A percentile compares a stretch with the other conserved stretches of the same genome.
These are phyloP conservation scores for Stromatinia cepivora DNA, from an alignment of 2,329 filamentous ascomycete species.

Conservation along the genomic window DNA sequence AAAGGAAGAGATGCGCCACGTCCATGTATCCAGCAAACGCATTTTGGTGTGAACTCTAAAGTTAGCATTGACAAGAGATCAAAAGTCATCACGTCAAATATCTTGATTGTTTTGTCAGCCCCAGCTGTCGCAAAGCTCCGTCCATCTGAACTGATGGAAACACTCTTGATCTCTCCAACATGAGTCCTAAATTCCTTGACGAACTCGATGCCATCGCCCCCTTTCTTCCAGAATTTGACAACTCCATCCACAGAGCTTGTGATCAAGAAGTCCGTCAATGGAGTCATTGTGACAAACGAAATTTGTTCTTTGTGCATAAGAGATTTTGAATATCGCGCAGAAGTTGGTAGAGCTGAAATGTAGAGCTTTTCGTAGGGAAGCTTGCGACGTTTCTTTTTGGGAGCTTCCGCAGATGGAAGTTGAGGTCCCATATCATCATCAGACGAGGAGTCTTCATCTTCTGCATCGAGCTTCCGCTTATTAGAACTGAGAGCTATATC, in stretches of 20 bases:
- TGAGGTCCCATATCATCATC: slow-evolving; percentile 94
- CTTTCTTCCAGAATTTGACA: slow-evolving; percentile 99
- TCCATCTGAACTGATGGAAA: slow-evolving; percentile 85
- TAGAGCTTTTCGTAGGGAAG: slow-evolving; percentile 96
- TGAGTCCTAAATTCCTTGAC: slow-evolving; percentile 98
- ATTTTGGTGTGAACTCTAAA: slow-evolving; percentile 73
- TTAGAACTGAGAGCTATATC: slow-evolving; percentile 44
- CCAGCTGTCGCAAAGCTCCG: slow-evolving; percentile 91
- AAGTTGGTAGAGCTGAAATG: slow-evolving; percentile 80
- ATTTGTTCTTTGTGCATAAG: slow-evolving; percentile 98
- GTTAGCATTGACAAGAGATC: slow-evolving; percentile 81
- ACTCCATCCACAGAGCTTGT: slow-evolving; percentile 93
- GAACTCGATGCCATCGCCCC: slow-evolving; percentile 86
- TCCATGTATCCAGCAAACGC: slow-evolving; percentile 88
- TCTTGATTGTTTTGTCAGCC: slow-evolving; percentile 73
- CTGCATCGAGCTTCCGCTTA: slow-evolving; percentile 51
- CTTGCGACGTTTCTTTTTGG: slow-evolving; percentile 87
- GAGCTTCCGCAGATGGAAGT: slow-evolving; percentile 74
- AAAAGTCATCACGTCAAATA: slow-evolving; percentile 82
- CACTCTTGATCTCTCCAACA: slow-evolving; percentile 76
- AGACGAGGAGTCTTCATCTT: slow-evolving; percentile 55
- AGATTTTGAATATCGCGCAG: slow-evolving; percentile 85
- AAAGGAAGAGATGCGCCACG: slow-evolving; percentile 85
- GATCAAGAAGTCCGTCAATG: slow-evolving; percentile 90
- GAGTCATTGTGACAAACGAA: slow-evolving; percentile 83